Evolutionary conservation across 441 rosid genomes (phyloP).

Genomic region (Erodium texanum): DNA sequence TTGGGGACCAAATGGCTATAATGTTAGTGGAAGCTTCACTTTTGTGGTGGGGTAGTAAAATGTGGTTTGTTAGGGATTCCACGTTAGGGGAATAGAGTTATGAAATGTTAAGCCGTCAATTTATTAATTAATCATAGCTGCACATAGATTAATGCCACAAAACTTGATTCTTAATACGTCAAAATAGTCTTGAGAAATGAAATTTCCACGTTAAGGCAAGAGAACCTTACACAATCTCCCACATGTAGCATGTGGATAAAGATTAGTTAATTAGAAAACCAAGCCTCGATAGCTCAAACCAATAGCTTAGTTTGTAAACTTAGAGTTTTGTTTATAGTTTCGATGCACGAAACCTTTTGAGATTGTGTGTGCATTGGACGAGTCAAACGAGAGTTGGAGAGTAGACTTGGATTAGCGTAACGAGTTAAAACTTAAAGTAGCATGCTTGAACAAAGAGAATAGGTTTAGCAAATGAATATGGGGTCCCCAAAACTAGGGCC

Average conservation of each 20-base stretch:
- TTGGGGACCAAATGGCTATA: conserved; percentile 17
- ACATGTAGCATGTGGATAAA: conserved; percentile 59
- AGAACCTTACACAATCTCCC: conserved; percentile 63
- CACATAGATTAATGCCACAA: neutral
- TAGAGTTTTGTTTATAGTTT: neutral
- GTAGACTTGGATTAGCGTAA: too few relatives aligned
- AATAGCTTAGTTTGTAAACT: conserved; percentile 18
- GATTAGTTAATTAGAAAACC: conserved; percentile 35
- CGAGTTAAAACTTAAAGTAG: too few relatives aligned
- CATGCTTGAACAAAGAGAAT: conserved; percentile 10
- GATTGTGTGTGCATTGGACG: conserved; percentile 13
- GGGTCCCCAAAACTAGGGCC: conserved; percentile 17
- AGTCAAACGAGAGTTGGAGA: too few relatives aligned
- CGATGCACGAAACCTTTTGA: conserved; percentile 33
- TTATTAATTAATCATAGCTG: conserved; percentile 7
- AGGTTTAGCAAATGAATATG: conserved; percentile 8
- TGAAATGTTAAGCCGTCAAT: conserved; percentile 6
- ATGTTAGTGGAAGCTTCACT: conserved; percentile 18
- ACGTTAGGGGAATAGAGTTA: too few relatives aligned
- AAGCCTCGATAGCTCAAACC: conserved; percentile 22
- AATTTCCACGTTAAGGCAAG: conserved; percentile 11
- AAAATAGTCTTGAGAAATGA: conserved; percentile 17
- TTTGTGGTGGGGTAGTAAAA: too few relatives aligned
- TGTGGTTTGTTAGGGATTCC: too few relatives aligned
- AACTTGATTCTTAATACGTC: conserved; percentile 12